phyloP scores from a whole-genome alignment of 208 protist genomes.

The Novymonas esmeraldas region DNA sequence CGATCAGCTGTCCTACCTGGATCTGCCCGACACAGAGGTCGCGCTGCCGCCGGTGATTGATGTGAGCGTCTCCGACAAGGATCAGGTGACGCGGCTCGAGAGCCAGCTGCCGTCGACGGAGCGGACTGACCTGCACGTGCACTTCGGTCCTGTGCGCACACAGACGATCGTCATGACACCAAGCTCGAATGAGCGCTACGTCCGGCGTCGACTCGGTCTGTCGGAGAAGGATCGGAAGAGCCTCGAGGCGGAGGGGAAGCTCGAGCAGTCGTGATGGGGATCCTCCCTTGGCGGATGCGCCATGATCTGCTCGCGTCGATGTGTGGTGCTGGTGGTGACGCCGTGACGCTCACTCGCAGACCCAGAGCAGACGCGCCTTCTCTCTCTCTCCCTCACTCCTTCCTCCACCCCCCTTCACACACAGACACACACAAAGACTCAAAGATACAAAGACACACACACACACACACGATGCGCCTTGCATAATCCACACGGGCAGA shows the following conservation, averaged over 20 bases:
- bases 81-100: slow-evolving; percentile 66
- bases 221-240: slow-evolving; percentile 42
- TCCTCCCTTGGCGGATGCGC: too few relatives aligned
- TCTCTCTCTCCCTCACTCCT: too few relatives aligned
- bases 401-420: too few relatives aligned
- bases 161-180: slow-evolving; percentile 84
- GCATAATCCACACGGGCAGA: too few relatives aligned
- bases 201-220: slow-evolving; percentile 69
- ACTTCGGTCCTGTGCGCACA: slow-evolving; percentile 73
- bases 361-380: too few relatives aligned
- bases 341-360: too few relatives aligned
- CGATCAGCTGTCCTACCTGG: slow-evolving; percentile 76
- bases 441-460: too few relatives aligned
- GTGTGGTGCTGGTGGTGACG: too few relatives aligned
- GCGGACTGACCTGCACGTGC: slow-evolving; percentile 67
- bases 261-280: too few relatives aligned
- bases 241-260: slow-evolving; percentile 16
- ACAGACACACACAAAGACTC: too few relatives aligned
- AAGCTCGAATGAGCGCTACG: slow-evolving; percentile 71
- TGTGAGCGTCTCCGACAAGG: slow-evolving; percentile 53
- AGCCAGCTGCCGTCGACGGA: slow-evolving; percentile 56
- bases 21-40: slow-evolving; percentile 76
- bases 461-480: too few relatives aligned
- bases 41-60: slow-evolving; percentile 81
- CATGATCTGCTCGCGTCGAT: too few relatives aligned